Evolutionary conservation across 2,329 filamentous ascomycete species (phyloP).

Genomic region (Ophiocordyceps sinensis): DNA sequence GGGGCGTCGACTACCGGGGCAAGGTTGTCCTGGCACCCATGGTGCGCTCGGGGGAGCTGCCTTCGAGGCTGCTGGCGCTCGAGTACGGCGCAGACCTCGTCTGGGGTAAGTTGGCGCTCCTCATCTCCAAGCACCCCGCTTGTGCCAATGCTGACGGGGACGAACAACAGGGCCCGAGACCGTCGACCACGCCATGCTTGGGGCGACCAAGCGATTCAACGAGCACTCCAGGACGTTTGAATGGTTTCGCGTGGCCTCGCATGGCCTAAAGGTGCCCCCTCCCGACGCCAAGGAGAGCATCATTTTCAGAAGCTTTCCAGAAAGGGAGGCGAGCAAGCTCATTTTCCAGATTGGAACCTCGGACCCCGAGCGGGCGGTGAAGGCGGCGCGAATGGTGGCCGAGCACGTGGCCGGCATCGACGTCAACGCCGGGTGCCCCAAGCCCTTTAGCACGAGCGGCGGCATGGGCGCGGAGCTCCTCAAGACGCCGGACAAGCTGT

Average conservation of each 20-base stretch:
- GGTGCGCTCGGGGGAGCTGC: slow-evolving; percentile 94
- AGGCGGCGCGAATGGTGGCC: slow-evolving; percentile 73
- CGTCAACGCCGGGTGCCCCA: slow-evolving; percentile 95
- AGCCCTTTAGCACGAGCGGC: slow-evolving; percentile 83
- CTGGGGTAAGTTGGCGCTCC: slow-evolving; percentile 49
- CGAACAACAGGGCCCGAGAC: slow-evolving; percentile 68
- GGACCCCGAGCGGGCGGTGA: slow-evolving; percentile 66
- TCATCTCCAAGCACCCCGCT: background rate
- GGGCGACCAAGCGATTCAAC: slow-evolving; percentile 66
- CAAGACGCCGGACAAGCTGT: slow-evolving; percentile 68
- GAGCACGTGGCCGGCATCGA: slow-evolving; percentile 86
- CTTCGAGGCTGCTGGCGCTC: slow-evolving; percentile 73
- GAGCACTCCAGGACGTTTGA: slow-evolving; percentile 66
- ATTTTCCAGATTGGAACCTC: slow-evolving; percentile 91
- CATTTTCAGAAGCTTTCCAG: slow-evolving; percentile 74
- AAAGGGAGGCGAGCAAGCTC: slow-evolving; percentile 56
- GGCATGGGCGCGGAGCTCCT: slow-evolving; percentile 94
- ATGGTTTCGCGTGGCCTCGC: slow-evolving; percentile 64
- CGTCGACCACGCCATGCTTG: slow-evolving; percentile 83
- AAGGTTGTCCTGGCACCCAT: slow-evolving; percentile 94
- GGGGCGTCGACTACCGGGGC: slow-evolving; percentile 85
- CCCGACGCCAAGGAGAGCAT: slow-evolving; percentile 46
- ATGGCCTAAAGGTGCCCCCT: slow-evolving; percentile 44
- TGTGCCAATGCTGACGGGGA: background rate
- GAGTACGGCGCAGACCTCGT: slow-evolving; percentile 95